Evolutionary conservation across 345 rosid species (phyloP).

Genomic region (Arabidopsis arenosa): DNA sequence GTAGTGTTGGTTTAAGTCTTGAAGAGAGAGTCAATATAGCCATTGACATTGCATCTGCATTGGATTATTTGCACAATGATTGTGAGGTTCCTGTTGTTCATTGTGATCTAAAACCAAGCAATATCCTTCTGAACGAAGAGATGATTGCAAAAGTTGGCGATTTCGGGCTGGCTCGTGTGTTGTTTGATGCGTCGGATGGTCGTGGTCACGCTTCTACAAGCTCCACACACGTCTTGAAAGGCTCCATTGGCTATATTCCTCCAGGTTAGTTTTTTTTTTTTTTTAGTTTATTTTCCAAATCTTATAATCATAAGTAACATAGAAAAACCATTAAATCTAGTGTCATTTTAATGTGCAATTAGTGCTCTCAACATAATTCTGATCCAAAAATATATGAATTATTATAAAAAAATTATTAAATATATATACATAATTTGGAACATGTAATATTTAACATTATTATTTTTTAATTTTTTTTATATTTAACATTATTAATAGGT

Average conservation of each 20-base stretch:
- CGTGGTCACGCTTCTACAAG: slow-evolving; percentile 44
- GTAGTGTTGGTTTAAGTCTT: slow-evolving; percentile 45
- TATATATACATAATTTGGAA: no score
- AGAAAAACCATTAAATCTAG: no score
- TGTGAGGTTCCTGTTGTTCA: slow-evolving; percentile 58
- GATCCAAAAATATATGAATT: no score
- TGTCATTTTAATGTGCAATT: no score
- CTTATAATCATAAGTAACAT: neutral
- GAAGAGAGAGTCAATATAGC: slow-evolving; percentile 54
- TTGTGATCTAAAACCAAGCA: slow-evolving; percentile 53
- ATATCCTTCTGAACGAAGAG: slow-evolving; percentile 48
- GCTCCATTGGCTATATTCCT: slow-evolving; percentile 62
- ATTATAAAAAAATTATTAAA: no score
- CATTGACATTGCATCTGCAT: slow-evolving; percentile 53
- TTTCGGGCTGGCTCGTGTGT: slow-evolving; percentile 56
- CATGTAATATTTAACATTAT: no score
- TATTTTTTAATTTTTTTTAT: no score
- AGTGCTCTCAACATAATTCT: no score
- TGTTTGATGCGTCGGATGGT: slow-evolving; percentile 42
- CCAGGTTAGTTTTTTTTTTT: slow-evolving; percentile 52
- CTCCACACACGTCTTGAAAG: slow-evolving; percentile 49
- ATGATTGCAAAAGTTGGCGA: slow-evolving; percentile 66
- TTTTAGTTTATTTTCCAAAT: slow-evolving; percentile 18
- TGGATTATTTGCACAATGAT: slow-evolving; percentile 62
- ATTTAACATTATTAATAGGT: no score